Evolutionary conservation across 1,284 basidiomycete species (phyloP).

Genomic region (Moesziomyces parantarcticus): DNA sequence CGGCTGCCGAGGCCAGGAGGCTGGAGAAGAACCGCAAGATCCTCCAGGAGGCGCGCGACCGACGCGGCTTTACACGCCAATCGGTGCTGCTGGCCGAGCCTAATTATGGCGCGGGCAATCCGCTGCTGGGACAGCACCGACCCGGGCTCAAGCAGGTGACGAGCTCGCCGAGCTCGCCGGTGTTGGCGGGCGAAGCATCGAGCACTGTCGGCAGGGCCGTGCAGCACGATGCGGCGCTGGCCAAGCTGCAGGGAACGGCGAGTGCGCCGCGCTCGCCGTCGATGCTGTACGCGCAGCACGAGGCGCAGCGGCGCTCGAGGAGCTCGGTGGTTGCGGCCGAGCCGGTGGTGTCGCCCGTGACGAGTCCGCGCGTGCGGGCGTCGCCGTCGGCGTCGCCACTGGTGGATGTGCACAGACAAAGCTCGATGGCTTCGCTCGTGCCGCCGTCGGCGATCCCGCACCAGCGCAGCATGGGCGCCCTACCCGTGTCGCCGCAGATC

Average conservation of each 20-base stretch:
- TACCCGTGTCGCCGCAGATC: conserved; percentile 21
- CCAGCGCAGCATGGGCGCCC: conserved; percentile 17
- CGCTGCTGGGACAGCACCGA: conserved; percentile 13
- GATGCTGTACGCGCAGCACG: conserved; percentile 16
- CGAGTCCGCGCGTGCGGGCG: conserved; percentile 8
- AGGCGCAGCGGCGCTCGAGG: conserved; percentile 28
- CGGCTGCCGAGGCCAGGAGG: conserved; percentile 21
- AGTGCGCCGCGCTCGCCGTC: conserved; percentile 12
- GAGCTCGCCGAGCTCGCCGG: conserved; percentile 31
- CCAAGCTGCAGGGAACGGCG: conserved; percentile 22
- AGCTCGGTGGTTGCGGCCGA: conserved; percentile 9
- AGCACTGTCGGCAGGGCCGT: conserved; percentile 5
- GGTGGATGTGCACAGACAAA: conserved; percentile 19
- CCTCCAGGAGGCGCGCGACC: conserved; percentile 45
- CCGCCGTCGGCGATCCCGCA: conserved; percentile 9
- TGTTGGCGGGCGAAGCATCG: conserved; percentile 5
- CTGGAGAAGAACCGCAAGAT: conserved; percentile 36
- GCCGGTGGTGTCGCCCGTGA: background rate
- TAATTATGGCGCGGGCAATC: conserved; percentile 47
- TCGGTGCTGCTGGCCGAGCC: conserved; percentile 30
- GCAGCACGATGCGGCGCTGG: conserved; percentile 16
- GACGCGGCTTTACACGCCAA: conserved; percentile 34
- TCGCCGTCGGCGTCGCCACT: conserved; percentile 11
- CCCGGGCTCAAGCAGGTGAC: conserved; percentile 6
- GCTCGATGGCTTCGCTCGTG: conserved; percentile 25